A percentile compares a stretch with the other conserved stretches of the same genome.
phyloP scores from a whole-genome alignment of 345 rosid genomes.

The Arabis hirsuta region DNA sequence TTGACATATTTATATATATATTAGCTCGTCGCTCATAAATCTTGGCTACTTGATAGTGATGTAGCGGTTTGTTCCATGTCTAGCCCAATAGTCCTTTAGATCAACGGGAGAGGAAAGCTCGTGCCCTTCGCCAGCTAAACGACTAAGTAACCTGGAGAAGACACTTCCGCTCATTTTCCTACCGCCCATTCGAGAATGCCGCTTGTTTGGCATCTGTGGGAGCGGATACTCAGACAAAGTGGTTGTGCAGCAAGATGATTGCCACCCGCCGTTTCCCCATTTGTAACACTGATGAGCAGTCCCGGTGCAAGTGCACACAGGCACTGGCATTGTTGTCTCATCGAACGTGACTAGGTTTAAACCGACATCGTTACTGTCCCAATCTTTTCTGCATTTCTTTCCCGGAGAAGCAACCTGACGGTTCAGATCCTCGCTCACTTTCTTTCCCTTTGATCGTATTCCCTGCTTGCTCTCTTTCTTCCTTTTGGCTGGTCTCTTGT shows the following conservation, averaged over 20 bases:
- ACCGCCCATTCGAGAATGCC: conserved; percentile 89
- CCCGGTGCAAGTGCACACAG: conserved; percentile 91
- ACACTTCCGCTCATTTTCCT: conserved; percentile 95
- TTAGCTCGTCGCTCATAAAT: background rate
- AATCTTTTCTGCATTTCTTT: conserved; percentile 62
- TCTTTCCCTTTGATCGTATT: conserved; percentile 54
- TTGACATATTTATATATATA: conserved; percentile 5
- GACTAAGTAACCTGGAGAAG: conserved; percentile 72
- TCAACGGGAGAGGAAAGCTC: conserved; percentile 68
- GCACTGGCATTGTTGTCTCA: conserved; percentile 75
- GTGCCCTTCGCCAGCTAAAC: conserved; percentile 73
- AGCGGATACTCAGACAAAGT: conserved; percentile 78
- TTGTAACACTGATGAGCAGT: conserved; percentile 83
- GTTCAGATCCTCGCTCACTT: conserved; percentile 65
- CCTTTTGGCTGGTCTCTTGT: conserved; percentile 48
- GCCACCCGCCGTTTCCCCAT: conserved; percentile 99
- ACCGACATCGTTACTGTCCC: conserved; percentile 69
- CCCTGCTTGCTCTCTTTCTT: conserved; percentile 60
- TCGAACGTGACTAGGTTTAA: conserved; percentile 68
- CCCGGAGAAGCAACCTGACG: conserved; percentile 55
- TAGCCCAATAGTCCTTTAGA: conserved; percentile 92
- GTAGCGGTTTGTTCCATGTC: conserved; percentile 93
- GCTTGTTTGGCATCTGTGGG: conserved; percentile 87
- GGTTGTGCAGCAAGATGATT: conserved; percentile 94
- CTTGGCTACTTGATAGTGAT: conserved; percentile 80